Base-by-base conservation (phyloP, 129 eudicot genomes). In the Smallanthus sonchifolius region DNA sequence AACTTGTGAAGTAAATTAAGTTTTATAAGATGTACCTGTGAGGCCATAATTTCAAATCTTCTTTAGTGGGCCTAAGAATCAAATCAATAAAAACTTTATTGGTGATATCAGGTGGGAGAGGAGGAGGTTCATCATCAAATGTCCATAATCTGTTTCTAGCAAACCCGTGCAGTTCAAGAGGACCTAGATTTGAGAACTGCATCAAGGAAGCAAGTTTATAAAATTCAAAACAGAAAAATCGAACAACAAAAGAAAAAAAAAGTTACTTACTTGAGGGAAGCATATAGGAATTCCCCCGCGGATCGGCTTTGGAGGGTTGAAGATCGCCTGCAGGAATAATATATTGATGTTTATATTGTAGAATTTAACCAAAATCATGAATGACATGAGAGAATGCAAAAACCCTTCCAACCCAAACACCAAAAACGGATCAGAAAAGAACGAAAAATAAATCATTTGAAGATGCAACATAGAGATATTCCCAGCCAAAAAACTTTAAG, bases 281-380 rank as follows among this genome's bases (percentile, higher is more conserved):
- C 97, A 92, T 79, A 92, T 83, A 51, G 97, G 91, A 83, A 92
- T 92, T 36, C 96, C 97, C 75, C 97, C 97, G 73, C 97, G 96
- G 80, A 92, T 92, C n/a, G 91, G 81, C 82, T 89, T 92, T 48
- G 96, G 97, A 72, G 97, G 93, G 80, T 87, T 87, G 57, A 86
- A 89, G 73, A 68, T 82, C 20, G 88, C 89, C 97, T 92, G 89
- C 65, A 83, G 44, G 79, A 47, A 40, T 36, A 35, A 51, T 11
- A 48, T 57, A 73, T 45, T 47, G 47, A 48, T 38, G 32, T 24
- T 39, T 28, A 59, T 49, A 55, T 60, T 6, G 44, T 28, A 32
- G 6, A 60, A n/a, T 5, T 37, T 59, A 8, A 42, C 43, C 55
- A 59, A 30, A 75, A 30, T 45, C 56, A 51, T 75, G 48, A 37